Base-by-base conservation (phyloP, 2,329 filamentous ascomycete genomes). In the Aspergillus pseudoviridinutans region DNA sequence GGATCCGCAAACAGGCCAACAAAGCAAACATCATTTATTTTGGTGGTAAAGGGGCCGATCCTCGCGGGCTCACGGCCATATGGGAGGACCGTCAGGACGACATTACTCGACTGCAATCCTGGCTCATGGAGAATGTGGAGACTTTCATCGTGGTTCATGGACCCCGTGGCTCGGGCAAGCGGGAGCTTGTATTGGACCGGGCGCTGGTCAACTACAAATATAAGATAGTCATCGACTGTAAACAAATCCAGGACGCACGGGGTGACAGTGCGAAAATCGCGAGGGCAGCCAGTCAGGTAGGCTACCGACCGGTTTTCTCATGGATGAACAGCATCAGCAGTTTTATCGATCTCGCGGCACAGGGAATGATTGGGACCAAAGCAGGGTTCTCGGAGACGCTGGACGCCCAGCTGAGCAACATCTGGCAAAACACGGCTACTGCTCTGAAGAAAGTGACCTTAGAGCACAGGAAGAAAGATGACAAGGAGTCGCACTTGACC, bases 301-400 rank as follows among this genome's bases (percentile, higher is more conserved):
- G 94, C 8, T 97, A 97, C 71, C 83, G 90, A 8, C 94, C 94
- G 0, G 86, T 99, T 0, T 99, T 99, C 72, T 95, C 91, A 0
- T 97, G 92, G 90, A 89, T 95, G 76, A 97, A 97, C 74, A 96
- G 87, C 68, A 85, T 97, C 63, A 96, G 90, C 75, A 96, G 92
- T 71, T 85, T 97, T 76, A 81, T 96, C 62, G 94, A 97, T 66
- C 83, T 97, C 41, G 94, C 93, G 24, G 91, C 94, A 1, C 93
- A 97, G 72, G 90, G 92, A 65, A 94, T 94, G 12, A 96, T 93
- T 22, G 93, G 93, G 12, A 90, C 95, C 57, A 97, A 97, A 76
- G 90, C 92, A 5, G 92, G 92, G 7, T 96, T 97, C 70, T 95
- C 91, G 0, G 93, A 97, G 71, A 97, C 92, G 0, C 79, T 97